Percentiles rank a stretch among this genome's conserved stretches.
phyloP scores from a whole-genome alignment of 768 basidiomycete genomes.

The Lentinula aciculospora region DNA sequence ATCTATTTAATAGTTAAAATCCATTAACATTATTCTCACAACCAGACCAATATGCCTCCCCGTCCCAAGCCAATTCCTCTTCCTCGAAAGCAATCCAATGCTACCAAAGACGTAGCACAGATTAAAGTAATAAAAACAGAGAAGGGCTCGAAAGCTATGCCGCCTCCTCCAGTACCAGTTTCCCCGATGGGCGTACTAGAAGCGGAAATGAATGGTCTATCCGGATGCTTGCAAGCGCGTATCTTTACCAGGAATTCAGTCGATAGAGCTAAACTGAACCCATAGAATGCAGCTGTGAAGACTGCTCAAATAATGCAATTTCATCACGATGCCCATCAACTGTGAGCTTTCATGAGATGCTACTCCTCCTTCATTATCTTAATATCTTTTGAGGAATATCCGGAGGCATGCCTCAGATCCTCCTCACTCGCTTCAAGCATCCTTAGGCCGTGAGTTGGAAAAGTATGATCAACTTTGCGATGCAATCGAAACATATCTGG shows the following conservation, averaged over 20 bases:
- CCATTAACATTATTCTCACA: background rate
- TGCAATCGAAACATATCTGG: constrained; percentile 67
- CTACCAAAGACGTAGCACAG: background rate
- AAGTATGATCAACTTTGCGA: constrained; percentile 80
- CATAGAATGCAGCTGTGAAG: constrained; percentile 58
- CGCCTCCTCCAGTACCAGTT: constrained; percentile 45
- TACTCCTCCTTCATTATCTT: background rate
- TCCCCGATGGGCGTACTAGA: constrained; percentile 43
- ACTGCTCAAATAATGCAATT: constrained; percentile 69
- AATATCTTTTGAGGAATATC: constrained; percentile 40
- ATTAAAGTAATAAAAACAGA: constrained; percentile 8
- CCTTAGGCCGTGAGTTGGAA: constrained; percentile 70
- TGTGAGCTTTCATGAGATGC: constrained; percentile 39
- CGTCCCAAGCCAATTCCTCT: constrained; percentile 8
- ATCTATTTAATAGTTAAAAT: background rate
- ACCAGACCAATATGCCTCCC: constrained; percentile 1
- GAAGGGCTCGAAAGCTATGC: constrained; percentile 41
- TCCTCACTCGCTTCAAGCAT: constrained; percentile 56
- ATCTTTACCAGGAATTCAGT: background rate
- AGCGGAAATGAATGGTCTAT: constrained; percentile 58
- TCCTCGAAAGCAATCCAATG: constrained; percentile 7
- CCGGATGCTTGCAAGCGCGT: constrained; percentile 51
- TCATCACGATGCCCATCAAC: constrained; percentile 55
- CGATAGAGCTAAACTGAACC: background rate
- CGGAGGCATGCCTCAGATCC: constrained; percentile 53